These are phyloP conservation scores for Marsdenia floribunda DNA, from an alignment of 257 asterid genomes.

Conservation along the genomic window DNA sequence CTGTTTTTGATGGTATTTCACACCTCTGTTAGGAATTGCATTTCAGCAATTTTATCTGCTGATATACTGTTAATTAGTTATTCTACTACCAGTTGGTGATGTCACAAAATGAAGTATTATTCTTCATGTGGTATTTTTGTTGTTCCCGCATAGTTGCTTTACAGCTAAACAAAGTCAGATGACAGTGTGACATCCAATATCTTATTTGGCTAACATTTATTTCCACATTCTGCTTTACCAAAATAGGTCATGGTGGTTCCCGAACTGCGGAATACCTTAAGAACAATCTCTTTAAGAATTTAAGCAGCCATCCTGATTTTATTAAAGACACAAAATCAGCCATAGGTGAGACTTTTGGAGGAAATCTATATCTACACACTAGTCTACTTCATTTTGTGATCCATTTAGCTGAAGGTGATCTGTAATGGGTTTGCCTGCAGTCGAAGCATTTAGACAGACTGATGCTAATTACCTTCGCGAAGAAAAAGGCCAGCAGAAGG, in stretches of 20 bases:
- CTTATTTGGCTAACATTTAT: neutral
- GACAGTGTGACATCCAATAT: neutral
- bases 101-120: neutral
- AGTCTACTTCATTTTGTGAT: neutral
- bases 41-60: neutral
- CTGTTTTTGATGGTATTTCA: conserved; percentile 62
- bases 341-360: conserved; percentile 42
- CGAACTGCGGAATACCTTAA: conserved; percentile 74
- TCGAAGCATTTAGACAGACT: conserved; percentile 59
- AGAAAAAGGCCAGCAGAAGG: conserved; percentile 61
- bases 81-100: conserved; percentile 3
- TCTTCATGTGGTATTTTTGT: neutral
- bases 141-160: neutral
- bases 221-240: conserved; percentile 10
- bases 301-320: conserved; percentile 64
- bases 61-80: neutral
- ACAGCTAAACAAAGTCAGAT: neutral
- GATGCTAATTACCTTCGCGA: conserved; percentile 61
- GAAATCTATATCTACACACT: neutral
- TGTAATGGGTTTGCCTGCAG: conserved; percentile 40
- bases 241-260: conserved; percentile 76
- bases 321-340: conserved; percentile 63
- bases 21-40: neutral
- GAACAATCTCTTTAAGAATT: conserved; percentile 64
- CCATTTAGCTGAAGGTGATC: conserved; percentile 16